A percentile compares a stretch with the other conserved stretches of the same genome.
Evolutionary conservation across 768 basidiomycete species (phyloP).

Genomic region (Suillus occidentalis): DNA sequence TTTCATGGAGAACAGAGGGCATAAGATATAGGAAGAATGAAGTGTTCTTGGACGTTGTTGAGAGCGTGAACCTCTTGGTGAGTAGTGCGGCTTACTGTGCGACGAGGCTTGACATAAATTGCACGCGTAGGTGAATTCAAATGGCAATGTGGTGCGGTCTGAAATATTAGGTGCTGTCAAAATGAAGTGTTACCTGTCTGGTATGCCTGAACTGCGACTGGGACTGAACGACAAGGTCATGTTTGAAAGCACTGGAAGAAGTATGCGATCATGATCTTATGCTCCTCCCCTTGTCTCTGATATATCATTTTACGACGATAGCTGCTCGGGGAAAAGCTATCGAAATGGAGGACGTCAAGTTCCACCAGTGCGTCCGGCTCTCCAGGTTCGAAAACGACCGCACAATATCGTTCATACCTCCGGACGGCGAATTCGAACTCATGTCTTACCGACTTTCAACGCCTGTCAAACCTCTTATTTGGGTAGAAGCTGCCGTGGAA

Average conservation of each 20-base stretch:
- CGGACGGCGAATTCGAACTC: conserved; percentile 97
- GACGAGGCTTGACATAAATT: neutral
- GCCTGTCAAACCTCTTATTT: conserved; percentile 94
- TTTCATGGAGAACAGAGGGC: conserved; percentile 97
- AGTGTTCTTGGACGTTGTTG: conserved; percentile 97
- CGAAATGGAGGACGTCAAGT: conserved; percentile 99
- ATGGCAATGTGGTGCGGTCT: conserved; percentile 94
- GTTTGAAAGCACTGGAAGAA: conserved; percentile 96
- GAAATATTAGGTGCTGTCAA: conserved; percentile 99
- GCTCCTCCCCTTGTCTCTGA: neutral
- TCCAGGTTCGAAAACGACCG: conserved; percentile 98
- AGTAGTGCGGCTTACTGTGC: conserved; percentile 30
- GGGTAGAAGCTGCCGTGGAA: conserved; percentile 93
- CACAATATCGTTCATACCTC: conserved; percentile 98
- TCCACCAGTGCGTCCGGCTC: conserved; percentile 98
- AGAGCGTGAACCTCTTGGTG: conserved; percentile 94
- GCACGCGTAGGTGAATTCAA: conserved; percentile 79
- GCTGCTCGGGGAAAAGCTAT: conserved; percentile 96
- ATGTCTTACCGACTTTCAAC: conserved; percentile 98
- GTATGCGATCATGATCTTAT: conserved; percentile 45
- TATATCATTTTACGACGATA: conserved; percentile 27
- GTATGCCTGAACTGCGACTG: conserved; percentile 97
- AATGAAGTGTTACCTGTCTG: conserved; percentile 99
- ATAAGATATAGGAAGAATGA: conserved; percentile 98
- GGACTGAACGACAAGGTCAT: conserved; percentile 99